A percentile compares a stretch with the other conserved stretches of the same genome.
Conservation (phyloP, 371 early-diverging fungal species). For the Mucor irregularis region DNA sequence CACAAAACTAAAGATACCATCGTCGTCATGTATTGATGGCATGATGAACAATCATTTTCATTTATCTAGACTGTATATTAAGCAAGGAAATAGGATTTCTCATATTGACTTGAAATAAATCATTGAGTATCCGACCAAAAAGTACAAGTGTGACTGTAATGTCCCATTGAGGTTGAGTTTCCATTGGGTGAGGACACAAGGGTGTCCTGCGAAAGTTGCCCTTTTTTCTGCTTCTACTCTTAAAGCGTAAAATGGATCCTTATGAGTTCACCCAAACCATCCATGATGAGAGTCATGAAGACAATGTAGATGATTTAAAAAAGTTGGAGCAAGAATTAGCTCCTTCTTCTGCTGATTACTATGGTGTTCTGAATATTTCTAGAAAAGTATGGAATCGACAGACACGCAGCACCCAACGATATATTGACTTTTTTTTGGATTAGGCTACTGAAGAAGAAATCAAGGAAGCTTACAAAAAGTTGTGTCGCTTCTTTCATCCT, state of each 20-base stretch:
- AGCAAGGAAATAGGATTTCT: slow-evolving; percentile 29
- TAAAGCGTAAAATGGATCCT: slow-evolving; percentile 47
- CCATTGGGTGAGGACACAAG: background rate
- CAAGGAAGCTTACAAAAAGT: slow-evolving; percentile 79
- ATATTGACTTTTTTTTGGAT: background rate
- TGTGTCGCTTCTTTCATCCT: slow-evolving; percentile 88
- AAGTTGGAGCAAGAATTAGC: slow-evolving; percentile 44
- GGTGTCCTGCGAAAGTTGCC: slow-evolving; percentile 5
- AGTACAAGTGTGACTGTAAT: background rate
- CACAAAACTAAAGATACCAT: slow-evolving; percentile 15
- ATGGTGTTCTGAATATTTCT: slow-evolving; percentile 82
- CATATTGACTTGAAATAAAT: background rate
- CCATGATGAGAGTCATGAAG: slow-evolving; percentile 33
- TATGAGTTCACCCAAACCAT: slow-evolving; percentile 47
- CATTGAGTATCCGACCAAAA: background rate
- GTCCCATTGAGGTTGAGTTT: too few relatives aligned
- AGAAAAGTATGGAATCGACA: slow-evolving; percentile 54
- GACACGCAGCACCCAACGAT: background rate
- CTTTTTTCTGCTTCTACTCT: background rate
- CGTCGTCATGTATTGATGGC: background rate
- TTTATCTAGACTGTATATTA: slow-evolving; percentile 26
- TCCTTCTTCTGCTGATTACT: slow-evolving; percentile 69
- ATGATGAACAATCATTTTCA: slow-evolving; percentile 1
- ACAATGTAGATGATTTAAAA: slow-evolving; percentile 50
- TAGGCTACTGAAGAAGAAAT: slow-evolving; percentile 87